Conservation (phyloP, 805 yeast genomes). For the Saccharomyces eubayanus region DNA sequence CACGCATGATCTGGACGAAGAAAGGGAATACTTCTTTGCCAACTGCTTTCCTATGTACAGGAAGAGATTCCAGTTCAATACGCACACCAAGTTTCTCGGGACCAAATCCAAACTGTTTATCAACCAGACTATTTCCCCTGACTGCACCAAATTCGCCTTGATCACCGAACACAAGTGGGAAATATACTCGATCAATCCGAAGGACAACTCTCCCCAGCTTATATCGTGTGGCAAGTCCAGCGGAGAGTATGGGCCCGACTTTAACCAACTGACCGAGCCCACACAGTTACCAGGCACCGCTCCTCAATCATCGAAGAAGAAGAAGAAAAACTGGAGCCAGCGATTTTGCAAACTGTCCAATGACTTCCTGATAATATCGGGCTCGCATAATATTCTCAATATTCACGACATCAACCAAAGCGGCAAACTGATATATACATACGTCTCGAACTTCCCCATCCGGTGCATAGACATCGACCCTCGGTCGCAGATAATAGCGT, state of each 20-base stretch:
- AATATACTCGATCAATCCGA: conserved; percentile 45
- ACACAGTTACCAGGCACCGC: conserved; percentile 5
- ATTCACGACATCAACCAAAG: conserved; percentile 47
- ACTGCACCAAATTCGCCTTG: conserved; percentile 55
- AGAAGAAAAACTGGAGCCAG: conserved; percentile 44
- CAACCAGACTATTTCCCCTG: conserved; percentile 55
- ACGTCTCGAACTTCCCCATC: conserved; percentile 65
- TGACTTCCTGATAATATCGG: conserved; percentile 54
- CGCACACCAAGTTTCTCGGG: conserved; percentile 44
- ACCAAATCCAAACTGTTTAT: conserved; percentile 42
- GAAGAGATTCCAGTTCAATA: conserved; percentile 45
- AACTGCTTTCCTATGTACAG: conserved; percentile 80
- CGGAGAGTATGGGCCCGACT: conserved; percentile 57
- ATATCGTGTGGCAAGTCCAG: conserved; percentile 59
- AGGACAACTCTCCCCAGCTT: conserved; percentile 40
- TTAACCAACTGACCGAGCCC: conserved; percentile 33
- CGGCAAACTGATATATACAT: conserved; percentile 62
- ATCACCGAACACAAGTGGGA: conserved; percentile 67
- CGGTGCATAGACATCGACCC: conserved; percentile 68
- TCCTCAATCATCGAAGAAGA: conserved; percentile 7
- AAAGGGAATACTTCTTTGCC: conserved; percentile 58
- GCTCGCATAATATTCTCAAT: conserved; percentile 59
- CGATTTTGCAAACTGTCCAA: conserved; percentile 52
- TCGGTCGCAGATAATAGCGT: conserved; percentile 56
- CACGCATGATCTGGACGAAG: conserved; percentile 23